Percentiles rank a stretch among this genome's conserved stretches.
phyloP scores from a whole-genome alignment of 306 rosid genomes.

The Urtica urens region DNA sequence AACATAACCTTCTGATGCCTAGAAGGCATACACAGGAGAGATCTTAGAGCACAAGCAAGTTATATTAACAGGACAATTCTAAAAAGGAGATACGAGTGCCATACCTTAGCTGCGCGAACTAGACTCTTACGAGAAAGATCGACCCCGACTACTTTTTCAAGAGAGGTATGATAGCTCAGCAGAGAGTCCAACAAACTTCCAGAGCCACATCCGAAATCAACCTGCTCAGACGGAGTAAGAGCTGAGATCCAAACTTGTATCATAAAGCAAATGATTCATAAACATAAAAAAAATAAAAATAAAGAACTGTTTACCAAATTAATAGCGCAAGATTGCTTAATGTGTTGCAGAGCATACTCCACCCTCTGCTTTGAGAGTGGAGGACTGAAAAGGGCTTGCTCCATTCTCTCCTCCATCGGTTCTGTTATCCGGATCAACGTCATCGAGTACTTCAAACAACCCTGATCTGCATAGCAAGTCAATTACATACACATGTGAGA shows the following conservation, averaged over 20 bases:
- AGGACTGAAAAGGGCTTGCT: slow-evolving; percentile 91
- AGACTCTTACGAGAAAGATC: slow-evolving; percentile 85
- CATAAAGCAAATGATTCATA: slow-evolving; percentile 10
- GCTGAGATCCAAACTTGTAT: slow-evolving; percentile 20
- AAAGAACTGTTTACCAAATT: slow-evolving; percentile 38
- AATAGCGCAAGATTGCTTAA: slow-evolving; percentile 54
- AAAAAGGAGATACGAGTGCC: slow-evolving; percentile 3
- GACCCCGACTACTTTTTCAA: slow-evolving; percentile 79
- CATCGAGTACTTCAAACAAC: slow-evolving; percentile 52
- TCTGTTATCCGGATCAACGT: slow-evolving; percentile 51
- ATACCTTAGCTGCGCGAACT: slow-evolving; percentile 81
- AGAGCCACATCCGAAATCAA: slow-evolving; percentile 98
- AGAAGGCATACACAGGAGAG: no score
- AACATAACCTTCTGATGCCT: no score
- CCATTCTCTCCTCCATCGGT: slow-evolving; percentile 94
- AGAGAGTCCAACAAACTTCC: slow-evolving; percentile 95
- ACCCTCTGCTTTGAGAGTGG: slow-evolving; percentile 96
- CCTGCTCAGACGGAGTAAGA: slow-evolving; percentile 32
- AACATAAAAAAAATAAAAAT: neutral
- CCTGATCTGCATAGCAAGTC: slow-evolving; percentile 30
- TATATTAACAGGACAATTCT: neutral
- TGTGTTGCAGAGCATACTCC: slow-evolving; percentile 75
- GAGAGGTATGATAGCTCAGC: slow-evolving; percentile 51
- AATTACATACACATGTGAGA: neutral
- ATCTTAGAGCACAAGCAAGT: neutral